These are phyloP conservation scores for Moringa oleifera DNA, from an alignment of 345 rosid genomes.

Conservation along the genomic window DNA sequence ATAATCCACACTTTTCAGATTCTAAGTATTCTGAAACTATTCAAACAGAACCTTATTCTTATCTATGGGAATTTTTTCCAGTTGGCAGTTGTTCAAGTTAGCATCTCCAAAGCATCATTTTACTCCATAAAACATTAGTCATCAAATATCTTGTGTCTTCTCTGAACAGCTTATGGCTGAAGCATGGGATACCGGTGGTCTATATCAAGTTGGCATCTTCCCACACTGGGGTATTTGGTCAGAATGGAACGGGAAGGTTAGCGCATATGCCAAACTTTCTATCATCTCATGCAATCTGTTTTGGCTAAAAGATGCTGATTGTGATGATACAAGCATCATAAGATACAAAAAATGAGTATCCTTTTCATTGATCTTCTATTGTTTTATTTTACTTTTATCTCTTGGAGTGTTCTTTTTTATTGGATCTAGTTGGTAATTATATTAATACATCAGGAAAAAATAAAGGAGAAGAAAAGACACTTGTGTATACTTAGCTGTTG, in stretches of 20 bases:
- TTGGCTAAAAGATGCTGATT: background rate
- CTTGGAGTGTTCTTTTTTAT: background rate
- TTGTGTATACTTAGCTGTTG: too few species aligned
- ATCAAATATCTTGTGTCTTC: slow-evolving; percentile 12
- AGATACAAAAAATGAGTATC: background rate
- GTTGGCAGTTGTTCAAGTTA: background rate
- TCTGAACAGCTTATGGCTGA: slow-evolving; percentile 82
- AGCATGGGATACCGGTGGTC: slow-evolving; percentile 98
- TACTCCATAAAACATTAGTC: background rate
- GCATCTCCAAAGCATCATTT: background rate
- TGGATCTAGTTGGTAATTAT: too few species aligned
- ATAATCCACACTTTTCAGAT: too few species aligned
- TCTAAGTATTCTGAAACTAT: too few species aligned
- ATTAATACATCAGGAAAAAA: too few species aligned
- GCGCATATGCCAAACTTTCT: slow-evolving; percentile 17
- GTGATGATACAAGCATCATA: background rate
- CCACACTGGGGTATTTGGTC: slow-evolving; percentile 99
- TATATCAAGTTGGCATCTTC: slow-evolving; percentile 93
- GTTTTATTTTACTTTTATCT: background rate
- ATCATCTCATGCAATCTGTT: background rate
- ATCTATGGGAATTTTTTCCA: background rate
- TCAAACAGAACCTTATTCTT: too few species aligned
- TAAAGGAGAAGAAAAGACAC: too few species aligned
- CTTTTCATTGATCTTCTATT: background rate
- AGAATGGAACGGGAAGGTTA: slow-evolving; percentile 99